Evolutionary conservation across 208 protist species (phyloP).

Genomic region (Spongospora subterranea): DNA sequence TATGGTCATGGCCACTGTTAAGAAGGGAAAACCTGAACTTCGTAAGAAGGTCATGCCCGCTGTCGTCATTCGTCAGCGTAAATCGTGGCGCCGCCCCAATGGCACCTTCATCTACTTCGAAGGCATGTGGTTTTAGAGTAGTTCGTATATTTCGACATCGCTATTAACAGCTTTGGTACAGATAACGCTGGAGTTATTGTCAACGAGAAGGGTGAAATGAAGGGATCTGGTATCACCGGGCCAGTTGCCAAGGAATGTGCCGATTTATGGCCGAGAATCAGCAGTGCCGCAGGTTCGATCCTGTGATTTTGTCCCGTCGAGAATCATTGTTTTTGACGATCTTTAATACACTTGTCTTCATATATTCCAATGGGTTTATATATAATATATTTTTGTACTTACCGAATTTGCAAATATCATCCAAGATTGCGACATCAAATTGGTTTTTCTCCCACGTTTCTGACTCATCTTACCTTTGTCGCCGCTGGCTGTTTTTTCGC

Average conservation of each 20-base stretch:
- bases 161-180: no score
- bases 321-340: constrained; percentile 17
- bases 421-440: no score
- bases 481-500: no score
- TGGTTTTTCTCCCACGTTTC: no score
- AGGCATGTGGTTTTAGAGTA: constrained; percentile 60
- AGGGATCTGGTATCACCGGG: constrained; percentile 98
- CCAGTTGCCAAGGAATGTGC: constrained; percentile 99
- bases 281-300: constrained; percentile 89
- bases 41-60: constrained; percentile 91
- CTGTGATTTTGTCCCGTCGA: constrained; percentile 83
- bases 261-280: constrained; percentile 99
- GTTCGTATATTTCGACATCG: background rate
- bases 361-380: no score
- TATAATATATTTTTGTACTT: no score
- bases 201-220: constrained; percentile 99
- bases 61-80: constrained; percentile 90
- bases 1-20: constrained; percentile 98
- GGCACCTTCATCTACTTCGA: constrained; percentile 98
- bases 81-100: constrained; percentile 97
- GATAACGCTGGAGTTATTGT: constrained; percentile 99
- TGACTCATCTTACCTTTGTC: no score
- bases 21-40: constrained; percentile 99
- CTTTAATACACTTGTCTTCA: background rate
- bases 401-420: no score